Percentiles rank a stretch among this genome's conserved stretches.
phyloP scores from a whole-genome alignment of 2,329 filamentous ascomycete genomes.

The Meredithiella fracta region DNA sequence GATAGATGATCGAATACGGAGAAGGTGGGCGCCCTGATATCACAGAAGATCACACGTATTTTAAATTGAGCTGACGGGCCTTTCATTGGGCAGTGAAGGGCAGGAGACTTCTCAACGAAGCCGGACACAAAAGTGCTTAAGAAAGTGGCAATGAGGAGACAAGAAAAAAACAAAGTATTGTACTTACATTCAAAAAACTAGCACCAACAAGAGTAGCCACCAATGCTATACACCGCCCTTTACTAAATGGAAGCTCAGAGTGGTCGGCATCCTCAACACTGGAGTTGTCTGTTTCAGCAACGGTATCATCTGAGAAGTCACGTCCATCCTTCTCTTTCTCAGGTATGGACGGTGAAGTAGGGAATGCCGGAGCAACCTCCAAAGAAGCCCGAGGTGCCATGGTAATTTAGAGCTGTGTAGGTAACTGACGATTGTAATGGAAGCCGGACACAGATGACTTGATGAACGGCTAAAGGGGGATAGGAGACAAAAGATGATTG shows the following conservation, averaged over 20 bases:
- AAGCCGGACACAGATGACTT: background rate
- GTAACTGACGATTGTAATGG: no score
- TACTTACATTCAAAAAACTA: constrained; percentile 36
- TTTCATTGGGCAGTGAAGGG: no score
- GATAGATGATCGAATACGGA: no score
- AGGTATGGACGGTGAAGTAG: background rate
- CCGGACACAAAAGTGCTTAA: background rate
- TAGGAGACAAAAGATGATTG: background rate
- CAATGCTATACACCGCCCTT: constrained; percentile 35
- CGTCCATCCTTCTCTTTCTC: background rate
- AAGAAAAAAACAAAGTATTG: background rate
- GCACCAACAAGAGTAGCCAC: constrained; percentile 39
- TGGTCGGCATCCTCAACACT: constrained; percentile 1
- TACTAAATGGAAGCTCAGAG: constrained; percentile 26
- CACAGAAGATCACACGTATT: no score
- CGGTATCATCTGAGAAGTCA: constrained; percentile 2
- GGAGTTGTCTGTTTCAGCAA: background rate
- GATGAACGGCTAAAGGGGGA: background rate
- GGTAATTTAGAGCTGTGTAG: background rate
- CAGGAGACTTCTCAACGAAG: no score
- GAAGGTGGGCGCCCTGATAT: no score
- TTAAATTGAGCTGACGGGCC: no score
- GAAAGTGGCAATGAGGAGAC: background rate
- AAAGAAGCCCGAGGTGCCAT: background rate
- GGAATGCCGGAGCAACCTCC: background rate